Evolutionary conservation across 805 yeast genomes (phyloP).

Genomic region (Yamadazyma insecticola): DNA sequence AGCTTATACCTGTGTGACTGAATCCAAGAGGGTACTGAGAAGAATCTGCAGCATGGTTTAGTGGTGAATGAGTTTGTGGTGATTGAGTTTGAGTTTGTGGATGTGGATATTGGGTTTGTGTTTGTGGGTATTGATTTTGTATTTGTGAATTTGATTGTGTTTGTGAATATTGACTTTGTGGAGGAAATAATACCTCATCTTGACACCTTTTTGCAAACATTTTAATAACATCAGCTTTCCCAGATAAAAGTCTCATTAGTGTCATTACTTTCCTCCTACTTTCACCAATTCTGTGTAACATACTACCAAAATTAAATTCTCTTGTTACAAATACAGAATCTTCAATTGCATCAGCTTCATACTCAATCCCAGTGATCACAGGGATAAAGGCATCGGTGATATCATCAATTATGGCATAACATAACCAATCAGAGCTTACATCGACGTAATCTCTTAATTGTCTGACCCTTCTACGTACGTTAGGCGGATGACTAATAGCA

Average conservation of each 20-base stretch:
- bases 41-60: constrained; percentile 1
- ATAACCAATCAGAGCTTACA: constrained; percentile 77
- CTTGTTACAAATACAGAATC: constrained; percentile 81
- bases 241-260: constrained; percentile 79
- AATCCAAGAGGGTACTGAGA: constrained; percentile 11
- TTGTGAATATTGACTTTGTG: constrained; percentile 2
- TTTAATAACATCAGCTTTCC: constrained; percentile 93
- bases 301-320: constrained; percentile 65
- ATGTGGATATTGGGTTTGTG: constrained; percentile 1
- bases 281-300: constrained; percentile 83
- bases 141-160: constrained; percentile 2
- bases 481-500: constrained; percentile 57
- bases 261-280: constrained; percentile 91
- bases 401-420: constrained; percentile 79
- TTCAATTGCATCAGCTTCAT: constrained; percentile 79
- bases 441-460: constrained; percentile 73
- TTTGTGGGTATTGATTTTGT: background rate
- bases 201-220: constrained; percentile 95
- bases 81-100: constrained; percentile 1
- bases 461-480: constrained; percentile 77
- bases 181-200: constrained; percentile 42
- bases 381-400: constrained; percentile 84
- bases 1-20: constrained; percentile 23
- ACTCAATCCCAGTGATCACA: constrained; percentile 69
- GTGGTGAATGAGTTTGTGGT: constrained; percentile 4